Conservation (phyloP, 2,329 filamentous ascomycete genomes). For the Amesomyces nigricolor region DNA sequence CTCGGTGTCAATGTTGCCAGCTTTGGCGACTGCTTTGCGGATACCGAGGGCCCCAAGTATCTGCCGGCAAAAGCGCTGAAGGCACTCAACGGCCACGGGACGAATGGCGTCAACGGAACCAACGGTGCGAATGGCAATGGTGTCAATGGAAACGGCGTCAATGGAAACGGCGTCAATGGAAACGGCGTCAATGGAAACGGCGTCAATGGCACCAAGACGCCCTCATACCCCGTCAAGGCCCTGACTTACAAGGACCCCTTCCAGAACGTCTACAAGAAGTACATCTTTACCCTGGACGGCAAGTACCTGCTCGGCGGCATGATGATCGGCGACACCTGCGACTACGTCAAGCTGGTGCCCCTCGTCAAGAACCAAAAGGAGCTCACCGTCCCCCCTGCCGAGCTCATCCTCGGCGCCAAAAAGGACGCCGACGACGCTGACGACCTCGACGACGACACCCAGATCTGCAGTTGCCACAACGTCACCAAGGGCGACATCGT, state of each 20-base stretch:
- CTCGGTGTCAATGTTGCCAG: conserved; percentile 87
- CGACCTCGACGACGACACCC: conserved; percentile 77
- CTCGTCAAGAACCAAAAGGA: conserved; percentile 80
- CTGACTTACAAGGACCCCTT: conserved; percentile 88
- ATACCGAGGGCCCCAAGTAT: conserved; percentile 72
- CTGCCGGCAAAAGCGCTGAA: conserved; percentile 53
- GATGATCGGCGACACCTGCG: conserved; percentile 91
- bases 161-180: conserved; percentile 3
- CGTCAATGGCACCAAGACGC: conserved; percentile 22
- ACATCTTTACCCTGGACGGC: conserved; percentile 81
- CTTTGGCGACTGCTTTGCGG: conserved; percentile 91
- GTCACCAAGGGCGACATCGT: conserved; percentile 80
- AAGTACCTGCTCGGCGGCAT: conserved; percentile 91
- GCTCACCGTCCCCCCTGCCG: conserved; percentile 69
- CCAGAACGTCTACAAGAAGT: conserved; percentile 86
- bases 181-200: conserved; percentile 13
- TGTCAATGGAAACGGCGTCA: conserved; percentile 12
- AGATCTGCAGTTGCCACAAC: conserved; percentile 91
- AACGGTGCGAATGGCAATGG: conserved; percentile 19
- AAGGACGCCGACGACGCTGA: conserved; percentile 69
- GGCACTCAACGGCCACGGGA: conserved; percentile 26
- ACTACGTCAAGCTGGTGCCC: conserved; percentile 83
- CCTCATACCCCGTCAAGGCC: conserved; percentile 65
- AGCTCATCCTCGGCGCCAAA: conserved; percentile 75
- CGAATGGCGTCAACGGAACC: conserved; percentile 28